These are phyloP conservation scores for Volvariella volvacea DNA, from an alignment of 1,284 basidiomycete species.

Conservation along the genomic window DNA sequence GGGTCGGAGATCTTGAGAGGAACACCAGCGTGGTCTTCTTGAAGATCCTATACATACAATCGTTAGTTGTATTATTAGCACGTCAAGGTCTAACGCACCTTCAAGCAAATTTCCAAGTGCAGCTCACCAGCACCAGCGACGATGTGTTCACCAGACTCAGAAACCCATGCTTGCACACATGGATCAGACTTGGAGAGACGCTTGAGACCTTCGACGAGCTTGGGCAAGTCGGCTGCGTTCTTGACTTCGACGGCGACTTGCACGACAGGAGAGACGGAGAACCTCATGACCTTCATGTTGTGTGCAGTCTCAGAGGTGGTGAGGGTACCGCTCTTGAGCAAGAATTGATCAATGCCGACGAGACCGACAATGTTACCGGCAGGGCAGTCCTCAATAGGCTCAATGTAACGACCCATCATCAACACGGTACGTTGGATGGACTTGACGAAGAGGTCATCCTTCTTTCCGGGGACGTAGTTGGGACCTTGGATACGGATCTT, in stretches of 20 bases:
- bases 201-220: slow-evolving; percentile 99
- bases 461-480: slow-evolving; percentile 98
- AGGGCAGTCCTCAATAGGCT: slow-evolving; percentile 99
- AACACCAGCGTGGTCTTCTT: slow-evolving; percentile 99
- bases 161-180: slow-evolving; percentile 96
- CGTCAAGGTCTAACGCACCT: slow-evolving; percentile 63
- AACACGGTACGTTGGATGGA: slow-evolving; percentile 98
- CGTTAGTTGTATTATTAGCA: slow-evolving; percentile 6
- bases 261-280: slow-evolving; percentile 99
- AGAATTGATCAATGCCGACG: slow-evolving; percentile 99
- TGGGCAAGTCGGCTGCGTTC: slow-evolving; percentile 98
- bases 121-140: slow-evolving; percentile 99
- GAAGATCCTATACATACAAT: slow-evolving; percentile 83
- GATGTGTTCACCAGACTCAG: slow-evolving; percentile 95
- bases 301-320: slow-evolving; percentile 98
- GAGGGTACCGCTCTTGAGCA: slow-evolving; percentile 98
- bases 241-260: slow-evolving; percentile 99
- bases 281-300: slow-evolving; percentile 99
- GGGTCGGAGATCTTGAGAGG: slow-evolving; percentile 99
- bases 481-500: slow-evolving; percentile 99
- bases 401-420: slow-evolving; percentile 99
- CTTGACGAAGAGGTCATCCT: slow-evolving; percentile 98
- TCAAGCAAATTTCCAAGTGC: slow-evolving; percentile 99
- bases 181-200: slow-evolving; percentile 99
- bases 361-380: slow-evolving; percentile 99